These are phyloP conservation scores for Colletotrichum sp. DNA, from an alignment of 2,329 filamentous ascomycete species.

Conservation along the genomic window DNA sequence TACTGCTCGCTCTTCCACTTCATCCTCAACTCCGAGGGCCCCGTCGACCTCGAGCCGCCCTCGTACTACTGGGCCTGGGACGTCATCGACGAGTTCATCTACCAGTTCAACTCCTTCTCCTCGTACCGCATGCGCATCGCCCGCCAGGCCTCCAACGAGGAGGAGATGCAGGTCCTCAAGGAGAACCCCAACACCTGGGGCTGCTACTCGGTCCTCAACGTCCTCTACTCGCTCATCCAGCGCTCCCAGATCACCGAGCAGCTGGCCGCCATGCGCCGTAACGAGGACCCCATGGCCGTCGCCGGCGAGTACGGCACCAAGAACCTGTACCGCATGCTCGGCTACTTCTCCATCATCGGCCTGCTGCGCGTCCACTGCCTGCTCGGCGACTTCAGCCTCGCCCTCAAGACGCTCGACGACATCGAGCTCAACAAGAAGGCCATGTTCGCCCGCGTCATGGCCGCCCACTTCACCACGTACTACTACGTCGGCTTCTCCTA, in stretches of 20 bases:
- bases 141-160: slow-evolving; percentile 81
- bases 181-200: slow-evolving; percentile 99
- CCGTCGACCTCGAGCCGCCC: slow-evolving; percentile 94
- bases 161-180: slow-evolving; percentile 88
- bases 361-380: slow-evolving; percentile 95
- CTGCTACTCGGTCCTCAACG: slow-evolving; percentile 98
- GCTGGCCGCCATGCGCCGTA: slow-evolving; percentile 90
- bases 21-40: slow-evolving; percentile 99
- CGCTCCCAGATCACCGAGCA: slow-evolving; percentile 98
- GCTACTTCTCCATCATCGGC: slow-evolving; percentile 99
- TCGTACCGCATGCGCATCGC: slow-evolving; percentile 94
- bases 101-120: slow-evolving; percentile 99
- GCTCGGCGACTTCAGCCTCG: slow-evolving; percentile 96
- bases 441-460: slow-evolving; percentile 99
- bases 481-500: slow-evolving; percentile 99
- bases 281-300: slow-evolving; percentile 85
- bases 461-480: slow-evolving; percentile 99
- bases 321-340: slow-evolving; percentile 96
- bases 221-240: slow-evolving; percentile 98
- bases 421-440: slow-evolving; percentile 99
- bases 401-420: slow-evolving; percentile 97
- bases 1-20: slow-evolving; percentile 99
- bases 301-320: slow-evolving; percentile 95
- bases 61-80: slow-evolving; percentile 99
- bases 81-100: slow-evolving; percentile 99